phyloP scores from a whole-genome alignment of 352 stramenopile species.

The Phytophthora sp. region DNA sequence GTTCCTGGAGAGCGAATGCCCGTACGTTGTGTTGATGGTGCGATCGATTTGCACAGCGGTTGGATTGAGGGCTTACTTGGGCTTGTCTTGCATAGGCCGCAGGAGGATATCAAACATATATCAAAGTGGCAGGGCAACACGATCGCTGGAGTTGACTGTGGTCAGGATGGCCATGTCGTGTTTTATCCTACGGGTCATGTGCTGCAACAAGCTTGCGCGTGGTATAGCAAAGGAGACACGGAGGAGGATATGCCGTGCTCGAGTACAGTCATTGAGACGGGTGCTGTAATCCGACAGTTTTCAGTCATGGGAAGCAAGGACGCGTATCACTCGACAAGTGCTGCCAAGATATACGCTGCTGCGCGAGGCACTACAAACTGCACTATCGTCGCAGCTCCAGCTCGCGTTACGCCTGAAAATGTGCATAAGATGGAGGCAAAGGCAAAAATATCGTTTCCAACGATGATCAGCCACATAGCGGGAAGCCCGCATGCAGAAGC shows the following conservation, averaged over 20 bases:
- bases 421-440: constrained; percentile 42
- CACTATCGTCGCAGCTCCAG: constrained; percentile 40
- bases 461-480: constrained; percentile 64
- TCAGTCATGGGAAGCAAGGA: constrained; percentile 55
- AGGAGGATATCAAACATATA: constrained; percentile 31
- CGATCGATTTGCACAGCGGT: neutral
- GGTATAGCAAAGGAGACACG: constrained; percentile 42
- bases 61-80: neutral
- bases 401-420: constrained; percentile 16
- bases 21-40: constrained; percentile 31
- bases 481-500: constrained; percentile 68
- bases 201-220: constrained; percentile 66
- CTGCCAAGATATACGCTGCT: constrained; percentile 39
- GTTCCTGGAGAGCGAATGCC: constrained; percentile 36
- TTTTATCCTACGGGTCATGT: constrained; percentile 75
- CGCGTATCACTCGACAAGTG: constrained; percentile 41
- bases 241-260: constrained; percentile 19
- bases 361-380: constrained; percentile 52
- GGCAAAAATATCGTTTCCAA: constrained; percentile 56
- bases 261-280: constrained; percentile 62
- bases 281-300: constrained; percentile 64
- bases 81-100: constrained; percentile 9
- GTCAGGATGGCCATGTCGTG: constrained; percentile 46
- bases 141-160: constrained; percentile 46
- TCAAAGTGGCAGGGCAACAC: constrained; percentile 75